Evolutionary conservation across 139 green algal species (phyloP), one percentile per base, ranked within the genome.

Genomic region (Coelastrella sp.): DNA sequence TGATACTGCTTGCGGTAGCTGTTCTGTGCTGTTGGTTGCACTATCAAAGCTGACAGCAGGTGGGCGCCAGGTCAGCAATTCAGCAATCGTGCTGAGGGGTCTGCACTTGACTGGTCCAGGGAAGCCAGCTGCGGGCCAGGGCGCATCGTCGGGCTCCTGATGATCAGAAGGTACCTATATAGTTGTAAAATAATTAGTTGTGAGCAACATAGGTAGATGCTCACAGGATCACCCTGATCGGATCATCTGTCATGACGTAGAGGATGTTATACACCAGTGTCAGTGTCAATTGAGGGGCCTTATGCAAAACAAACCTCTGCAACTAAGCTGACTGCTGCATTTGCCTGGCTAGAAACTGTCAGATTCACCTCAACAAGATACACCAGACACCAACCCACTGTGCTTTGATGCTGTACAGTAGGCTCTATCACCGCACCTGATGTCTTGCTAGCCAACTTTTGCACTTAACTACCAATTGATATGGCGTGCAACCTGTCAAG

Each of bases 41-140:
- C 35, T 49, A 49, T 49, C 35, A 49, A 3, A 49, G 74, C 25
- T 81, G 74, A 81, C 74, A 60, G 74, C 74, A 19, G 27, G 6
- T 14, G 82, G 82, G 7, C 60, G 24, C 84, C 84, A 88, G 4
- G 68, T 88, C 66, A 80, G 49, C 84, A 88, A 66, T 35, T 88
- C 11, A n/a, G 84, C 49, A 6, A 80, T 27, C 6, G 84, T 88
- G 49, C 22, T 88, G 66, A 88, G 66, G 4, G 84, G 84, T n/a
- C 84, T 49, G 84, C 84, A 81, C 14, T 61, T 19, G 11, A 68
- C 66, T 6, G 66, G 49, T 9, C 68, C 84, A 75, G 82, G 82
- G 63, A 78, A 78, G 12, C 82, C 49, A 25, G 8, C 49, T 66
- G 83, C 65, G n/a, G 66, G 83, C 83, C 83, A 88, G 27, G 83